Base-by-base conservation (phyloP, 2,329 filamentous ascomycete genomes). In the Bipolaris victoriae region DNA sequence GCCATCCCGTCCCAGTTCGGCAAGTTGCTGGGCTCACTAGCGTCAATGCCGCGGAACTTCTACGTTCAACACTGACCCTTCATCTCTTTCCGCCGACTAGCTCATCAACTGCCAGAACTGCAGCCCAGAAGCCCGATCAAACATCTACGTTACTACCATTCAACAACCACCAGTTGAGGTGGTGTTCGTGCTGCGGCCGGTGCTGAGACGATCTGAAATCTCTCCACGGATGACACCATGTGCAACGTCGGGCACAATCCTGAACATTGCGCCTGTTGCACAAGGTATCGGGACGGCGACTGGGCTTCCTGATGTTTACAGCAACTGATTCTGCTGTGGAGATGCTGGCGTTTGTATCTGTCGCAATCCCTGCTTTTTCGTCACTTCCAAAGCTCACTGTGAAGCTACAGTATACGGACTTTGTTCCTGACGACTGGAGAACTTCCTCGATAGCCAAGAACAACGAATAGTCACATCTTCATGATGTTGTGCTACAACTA, bases 391-490 rank as follows among this genome's bases (percentile, higher is more conserved):
- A 10, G 39, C 29, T 60, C 62, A 48, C 52, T 39, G 31, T 35
- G 31, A 49, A 47, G 29, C 40, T 36, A 37, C 60, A 58, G 51
- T 26, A 53, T 53, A 62, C 60, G 41, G 63, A 49, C 60, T 52
- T 66, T 54, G 58, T 58, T 59, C 64, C 48, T 55, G 55, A 58
- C 51, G 43, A 49, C 33, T 44, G 44, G 64, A 61, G 60, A 44
- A 26, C 20, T 51, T 49, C 49, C 52, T 55, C 60, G 56, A 58
- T 49, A 58, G 49, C 55, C 60, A 55, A 58, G 52, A 58, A 48
- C 50, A 29, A 59, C 63, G 61, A 63, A 56, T 51, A 65, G 70
- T 72, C 72, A 73, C 73, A 70, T 72, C 71, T 67, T 67, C 62
- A 44, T 58, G 57, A 67, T 63, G 67, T 59, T 61, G 73, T 74